Evolutionary conservation across 2,329 filamentous ascomycete species (phyloP).

Genomic region (Chaetomium olivaceum): DNA sequence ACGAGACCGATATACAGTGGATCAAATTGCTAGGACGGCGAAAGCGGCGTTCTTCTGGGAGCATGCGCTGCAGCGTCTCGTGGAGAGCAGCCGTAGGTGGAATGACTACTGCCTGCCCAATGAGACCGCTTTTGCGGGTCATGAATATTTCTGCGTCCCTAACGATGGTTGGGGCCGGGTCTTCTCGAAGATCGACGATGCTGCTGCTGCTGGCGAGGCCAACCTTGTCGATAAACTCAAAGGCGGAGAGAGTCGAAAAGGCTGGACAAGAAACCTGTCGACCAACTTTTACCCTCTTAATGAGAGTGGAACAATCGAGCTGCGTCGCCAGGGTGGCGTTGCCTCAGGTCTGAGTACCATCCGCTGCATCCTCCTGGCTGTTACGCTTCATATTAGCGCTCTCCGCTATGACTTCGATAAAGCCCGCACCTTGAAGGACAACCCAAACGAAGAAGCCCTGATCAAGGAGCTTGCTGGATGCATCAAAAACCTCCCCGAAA

Average conservation of each 20-base stretch:
- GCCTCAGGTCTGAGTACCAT: background rate
- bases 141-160: background rate
- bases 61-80: background rate
- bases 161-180: background rate
- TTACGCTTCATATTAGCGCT: background rate
- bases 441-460: background rate
- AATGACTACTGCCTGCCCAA: background rate
- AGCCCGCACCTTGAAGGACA: background rate
- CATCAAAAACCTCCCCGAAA: background rate
- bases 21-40: background rate
- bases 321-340: background rate
- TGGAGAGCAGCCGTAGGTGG: background rate
- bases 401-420: background rate
- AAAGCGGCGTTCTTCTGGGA: background rate
- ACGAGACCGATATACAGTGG: background rate
- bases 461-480: background rate
- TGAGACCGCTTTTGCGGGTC: background rate
- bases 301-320: background rate
- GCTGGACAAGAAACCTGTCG: background rate
- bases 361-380: background rate
- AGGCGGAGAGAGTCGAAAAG: background rate
- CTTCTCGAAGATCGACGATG: background rate
- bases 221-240: background rate
- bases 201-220: background rate
- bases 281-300: background rate